Base-by-base conservation (phyloP, 2,329 filamentous ascomycete species). In the Nothopassalora personata region DNA sequence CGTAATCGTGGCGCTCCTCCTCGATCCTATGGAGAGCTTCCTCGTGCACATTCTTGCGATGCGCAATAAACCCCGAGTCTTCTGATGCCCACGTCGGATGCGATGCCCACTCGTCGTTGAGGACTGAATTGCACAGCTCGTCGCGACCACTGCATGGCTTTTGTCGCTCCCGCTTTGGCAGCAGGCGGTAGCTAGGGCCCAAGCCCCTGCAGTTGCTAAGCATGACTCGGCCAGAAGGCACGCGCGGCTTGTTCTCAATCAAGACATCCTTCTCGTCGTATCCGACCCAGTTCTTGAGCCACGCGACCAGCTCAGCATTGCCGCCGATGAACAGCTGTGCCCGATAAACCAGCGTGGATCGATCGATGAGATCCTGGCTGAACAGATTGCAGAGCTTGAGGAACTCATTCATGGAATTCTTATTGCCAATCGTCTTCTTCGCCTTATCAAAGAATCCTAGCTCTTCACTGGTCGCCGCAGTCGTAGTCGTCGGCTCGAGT, bases 71-170 rank as follows among this genome's bases (percentile, higher is more conserved):
- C 0, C 94, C 94, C 48, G 90, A 96, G 71, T 99, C 94, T 74
- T 99, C 94, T 0, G 93, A 97, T 1, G 93, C 94, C 94, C 94
- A 99, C 0, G 94, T 99, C 3, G 94, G 94, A 76, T 99, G 94
- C 28, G 93, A 97, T 1, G 94, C 94, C 94, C 94, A 99, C 66
- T 97, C 90, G 67, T 99, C 94, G 66, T 99, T 99, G 56, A 99
- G 80, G 0, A 99, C 93, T 27, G 88, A 87, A 66, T 90, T 88
- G 76, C 94, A 99, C 66, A 99, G 86, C 73, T 96, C 91, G 71
- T 99, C 94, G 49, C 94, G 89, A 10, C 94, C 94, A 70, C 90
- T 94, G 77, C 94, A 99, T 0, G 88, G 85, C 77, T 96, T 95
- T 60, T 94, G 86, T 10, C 91, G 88, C 73, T 97, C 94, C 57